These are phyloP conservation scores for Linnemannia hyalina DNA, from an alignment of 192 early-diverging fungal species.

Conservation along the genomic window DNA sequence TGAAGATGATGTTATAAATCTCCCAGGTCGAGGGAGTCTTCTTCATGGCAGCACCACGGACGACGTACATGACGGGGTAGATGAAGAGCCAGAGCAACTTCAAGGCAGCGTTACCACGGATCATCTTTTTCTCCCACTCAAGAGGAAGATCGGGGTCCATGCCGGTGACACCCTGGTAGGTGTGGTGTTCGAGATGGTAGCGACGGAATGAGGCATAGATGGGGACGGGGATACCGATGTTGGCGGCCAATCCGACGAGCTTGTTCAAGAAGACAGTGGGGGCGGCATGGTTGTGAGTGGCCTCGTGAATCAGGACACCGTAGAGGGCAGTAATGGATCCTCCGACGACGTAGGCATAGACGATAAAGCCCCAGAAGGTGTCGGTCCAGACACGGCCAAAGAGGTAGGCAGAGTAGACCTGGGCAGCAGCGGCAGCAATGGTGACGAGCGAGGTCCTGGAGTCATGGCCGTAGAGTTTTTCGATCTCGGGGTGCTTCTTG, in stretches of 20 bases:
- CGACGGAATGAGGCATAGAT: conserved; percentile 86
- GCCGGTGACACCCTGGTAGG: conserved; percentile 95
- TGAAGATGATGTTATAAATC: conserved; percentile 82
- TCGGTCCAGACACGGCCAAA: conserved; percentile 77
- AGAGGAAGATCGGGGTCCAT: conserved; percentile 95
- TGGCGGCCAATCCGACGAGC: conserved; percentile 84
- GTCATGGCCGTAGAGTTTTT: conserved; percentile 87
- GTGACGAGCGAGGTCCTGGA: conserved; percentile 83
- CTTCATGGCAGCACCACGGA: conserved; percentile 77
- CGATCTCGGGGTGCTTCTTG: conserved; percentile 88
- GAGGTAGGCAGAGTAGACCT: conserved; percentile 84
- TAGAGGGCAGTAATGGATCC: conserved; percentile 85
- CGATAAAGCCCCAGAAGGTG: conserved; percentile 74
- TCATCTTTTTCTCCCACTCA: conserved; percentile 86
- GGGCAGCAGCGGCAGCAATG: conserved; percentile 71
- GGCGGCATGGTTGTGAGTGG: conserved; percentile 87
- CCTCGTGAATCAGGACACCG: conserved; percentile 94
- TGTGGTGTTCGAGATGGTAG: conserved; percentile 97
- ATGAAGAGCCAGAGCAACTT: conserved; percentile 87
- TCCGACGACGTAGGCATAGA: conserved; percentile 82
- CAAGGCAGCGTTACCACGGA: conserved; percentile 74
- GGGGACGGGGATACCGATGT: conserved; percentile 87
- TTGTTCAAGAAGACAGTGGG: conserved; percentile 83
- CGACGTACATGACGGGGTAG: conserved; percentile 90
- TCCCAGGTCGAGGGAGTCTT: conserved; percentile 83